Base-by-base conservation (phyloP, 805 yeast species). In the Metschnikowia lachancei region DNA sequence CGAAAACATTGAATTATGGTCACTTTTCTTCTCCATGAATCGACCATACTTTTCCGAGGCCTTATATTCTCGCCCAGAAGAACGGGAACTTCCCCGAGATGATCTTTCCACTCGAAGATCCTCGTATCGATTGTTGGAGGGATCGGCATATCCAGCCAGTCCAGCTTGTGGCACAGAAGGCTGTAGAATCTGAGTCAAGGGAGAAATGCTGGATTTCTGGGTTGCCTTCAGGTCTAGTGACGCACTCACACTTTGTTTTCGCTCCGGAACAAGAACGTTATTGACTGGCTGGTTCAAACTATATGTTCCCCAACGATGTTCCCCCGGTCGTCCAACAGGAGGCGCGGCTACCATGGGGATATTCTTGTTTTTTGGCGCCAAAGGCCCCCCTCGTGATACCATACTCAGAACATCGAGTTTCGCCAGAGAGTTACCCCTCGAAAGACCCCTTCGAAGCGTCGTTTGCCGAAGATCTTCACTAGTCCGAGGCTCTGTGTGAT, bases 311-410 rank as follows among this genome's bases (percentile, higher is more conserved):
- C 47, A 44, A 10, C 39, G 39, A 34, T 18, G 13, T 10, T 38
- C 38, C 4, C 39, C 43, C 6, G 14, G 18, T 28, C 39, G 38
- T 7, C 39, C 29, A 14, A 37, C n/a, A 16, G 22, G 26, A 18
- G 46, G 35, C 3, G 45, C 35, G 24, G 32, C 43, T 20, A 43
- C 41, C 55, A 52, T 52, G 26, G 53, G 48, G 14, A 52, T 52
- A 24, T 49, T 52, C 39, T 49, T 52, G 37, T 44, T 42, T 31
- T 36, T 45, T 5, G 43, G 24, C 13, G 34, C 26, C 28, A 34
- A 9, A 20, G 22, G 30, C 10, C 35, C 14, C 2, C 28, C 22
- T 3, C 31, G 14, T 29, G 26, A 22, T 17, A 22, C 16, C 18
- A 4, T 8, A 24, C 3, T 9, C 30, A 13, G 17, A 12, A 20